Evolutionary conservation across 306 rosid species (phyloP).

Genomic region (Acacia confusa): DNA sequence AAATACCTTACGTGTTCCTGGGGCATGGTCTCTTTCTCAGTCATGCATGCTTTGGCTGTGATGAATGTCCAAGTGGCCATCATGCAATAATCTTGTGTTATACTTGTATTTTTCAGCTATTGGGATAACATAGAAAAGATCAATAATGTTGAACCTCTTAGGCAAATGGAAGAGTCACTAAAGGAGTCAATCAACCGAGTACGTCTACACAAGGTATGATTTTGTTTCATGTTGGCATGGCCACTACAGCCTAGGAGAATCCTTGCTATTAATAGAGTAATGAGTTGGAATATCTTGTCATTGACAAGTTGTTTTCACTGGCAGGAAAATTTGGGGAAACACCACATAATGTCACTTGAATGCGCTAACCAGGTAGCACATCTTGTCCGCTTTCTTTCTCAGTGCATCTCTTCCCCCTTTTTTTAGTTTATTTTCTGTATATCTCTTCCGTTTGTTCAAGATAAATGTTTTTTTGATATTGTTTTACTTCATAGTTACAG

Average conservation of each 20-base stretch:
- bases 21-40: neutral
- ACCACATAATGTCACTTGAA: constrained; percentile 51
- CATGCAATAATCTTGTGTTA: constrained; percentile 28
- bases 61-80: constrained; percentile 10
- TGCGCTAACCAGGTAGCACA: constrained; percentile 56
- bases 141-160: constrained; percentile 57
- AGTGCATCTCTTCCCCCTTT: neutral
- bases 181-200: constrained; percentile 59
- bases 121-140: constrained; percentile 67
- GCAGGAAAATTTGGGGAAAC: constrained; percentile 66
- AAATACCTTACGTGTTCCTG: neutral
- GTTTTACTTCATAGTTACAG: constrained; percentile 47
- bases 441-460: neutral
- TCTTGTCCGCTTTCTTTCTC: constrained; percentile 5
- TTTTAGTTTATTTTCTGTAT: neutral
- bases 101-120: constrained; percentile 48
- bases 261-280: neutral
- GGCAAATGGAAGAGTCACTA: constrained; percentile 67
- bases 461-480: constrained; percentile 29
- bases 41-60: neutral
- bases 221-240: constrained; percentile 16
- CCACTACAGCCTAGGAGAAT: neutral
- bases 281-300: constrained; percentile 10
- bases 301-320: constrained; percentile 20
- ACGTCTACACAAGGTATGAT: constrained; percentile 52